Evolutionary conservation across 2,329 filamentous ascomycete genomes (phyloP).

Genomic region (Colletotrichum acutatum): DNA sequence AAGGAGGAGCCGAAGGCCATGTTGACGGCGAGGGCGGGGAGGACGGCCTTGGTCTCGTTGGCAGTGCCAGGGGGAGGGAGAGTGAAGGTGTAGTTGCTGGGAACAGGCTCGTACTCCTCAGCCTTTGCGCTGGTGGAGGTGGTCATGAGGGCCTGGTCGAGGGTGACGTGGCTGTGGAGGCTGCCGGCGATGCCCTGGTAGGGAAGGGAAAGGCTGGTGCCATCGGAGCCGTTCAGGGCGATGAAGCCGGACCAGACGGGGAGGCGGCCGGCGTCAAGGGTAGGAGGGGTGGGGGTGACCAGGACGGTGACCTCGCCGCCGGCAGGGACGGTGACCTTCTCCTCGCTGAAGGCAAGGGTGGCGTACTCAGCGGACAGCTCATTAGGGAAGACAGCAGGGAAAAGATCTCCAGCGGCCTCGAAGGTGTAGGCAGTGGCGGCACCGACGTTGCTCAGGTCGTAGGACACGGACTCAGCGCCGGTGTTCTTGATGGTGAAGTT

Average conservation of each 20-base stretch:
- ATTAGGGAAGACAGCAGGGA: constrained; percentile 57
- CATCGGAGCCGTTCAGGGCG: constrained; percentile 52
- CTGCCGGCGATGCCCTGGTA: constrained; percentile 54
- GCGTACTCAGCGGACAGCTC: constrained; percentile 54
- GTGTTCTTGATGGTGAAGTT: constrained; percentile 68
- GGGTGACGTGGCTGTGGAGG: constrained; percentile 48
- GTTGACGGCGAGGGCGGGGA: constrained; percentile 53
- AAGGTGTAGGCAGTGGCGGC: constrained; percentile 67
- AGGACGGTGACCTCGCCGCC: constrained; percentile 56
- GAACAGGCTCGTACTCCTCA: constrained; percentile 38
- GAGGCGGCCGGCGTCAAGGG: constrained; percentile 47
- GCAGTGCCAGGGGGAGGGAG: constrained; percentile 54
- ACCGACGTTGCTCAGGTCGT: constrained; percentile 61
- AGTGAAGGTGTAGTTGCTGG: constrained; percentile 51
- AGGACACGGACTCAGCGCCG: constrained; percentile 59
- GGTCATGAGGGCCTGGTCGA: constrained; percentile 49
- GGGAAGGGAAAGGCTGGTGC: constrained; percentile 49
- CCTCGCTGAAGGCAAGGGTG: constrained; percentile 53
- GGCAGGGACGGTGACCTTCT: constrained; percentile 55
- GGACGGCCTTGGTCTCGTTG: constrained; percentile 42
- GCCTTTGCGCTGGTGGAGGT: constrained; percentile 45
- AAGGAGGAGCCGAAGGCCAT: constrained; percentile 58
- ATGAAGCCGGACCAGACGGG: constrained; percentile 57
- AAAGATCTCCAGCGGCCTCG: constrained; percentile 45
- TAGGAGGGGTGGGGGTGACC: constrained; percentile 57